These are phyloP conservation scores for Melocanna baccifera DNA, from an alignment of 176 grass and related monocot species.

Conservation along the genomic window DNA sequence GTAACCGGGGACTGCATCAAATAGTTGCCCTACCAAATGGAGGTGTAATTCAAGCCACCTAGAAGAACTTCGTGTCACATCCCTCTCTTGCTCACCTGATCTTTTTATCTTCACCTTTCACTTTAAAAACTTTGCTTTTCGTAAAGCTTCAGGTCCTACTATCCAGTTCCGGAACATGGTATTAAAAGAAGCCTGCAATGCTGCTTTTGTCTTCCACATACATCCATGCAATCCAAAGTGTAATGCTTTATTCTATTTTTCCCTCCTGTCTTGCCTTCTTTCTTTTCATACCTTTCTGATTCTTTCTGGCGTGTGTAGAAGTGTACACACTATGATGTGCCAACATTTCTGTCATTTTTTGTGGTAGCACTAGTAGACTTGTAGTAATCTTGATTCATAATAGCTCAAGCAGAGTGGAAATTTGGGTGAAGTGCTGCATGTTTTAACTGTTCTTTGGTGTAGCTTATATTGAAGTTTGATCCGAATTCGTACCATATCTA, in stretches of 20 bases:
- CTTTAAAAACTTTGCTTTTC: slow-evolving; percentile 32
- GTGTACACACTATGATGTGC: background rate
- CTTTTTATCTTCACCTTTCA: background rate
- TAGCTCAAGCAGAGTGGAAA: background rate
- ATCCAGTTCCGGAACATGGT: background rate
- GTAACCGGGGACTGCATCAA: background rate
- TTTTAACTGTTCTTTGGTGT: background rate
- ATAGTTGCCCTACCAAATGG: slow-evolving; percentile 18
- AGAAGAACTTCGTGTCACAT: slow-evolving; percentile 7
- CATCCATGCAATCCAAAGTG: slow-evolving; percentile 18
- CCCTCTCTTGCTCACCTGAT: background rate
- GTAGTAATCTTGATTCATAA: background rate
- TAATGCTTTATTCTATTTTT: background rate
- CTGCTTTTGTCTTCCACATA: background rate
- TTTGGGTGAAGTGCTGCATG: background rate
- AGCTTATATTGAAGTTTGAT: too few relatives aligned
- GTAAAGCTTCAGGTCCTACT: slow-evolving; percentile 38
- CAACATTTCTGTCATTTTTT: background rate
- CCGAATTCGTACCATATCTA: too few relatives aligned
- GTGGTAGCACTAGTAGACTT: background rate
- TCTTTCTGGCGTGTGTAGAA: background rate
- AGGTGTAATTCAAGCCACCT: background rate
- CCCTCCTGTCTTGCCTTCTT: background rate
- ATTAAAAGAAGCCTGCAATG: background rate
- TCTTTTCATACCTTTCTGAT: background rate